Conservation (phyloP, 306 rosid species). For the Mucuna pruriens region DNA sequence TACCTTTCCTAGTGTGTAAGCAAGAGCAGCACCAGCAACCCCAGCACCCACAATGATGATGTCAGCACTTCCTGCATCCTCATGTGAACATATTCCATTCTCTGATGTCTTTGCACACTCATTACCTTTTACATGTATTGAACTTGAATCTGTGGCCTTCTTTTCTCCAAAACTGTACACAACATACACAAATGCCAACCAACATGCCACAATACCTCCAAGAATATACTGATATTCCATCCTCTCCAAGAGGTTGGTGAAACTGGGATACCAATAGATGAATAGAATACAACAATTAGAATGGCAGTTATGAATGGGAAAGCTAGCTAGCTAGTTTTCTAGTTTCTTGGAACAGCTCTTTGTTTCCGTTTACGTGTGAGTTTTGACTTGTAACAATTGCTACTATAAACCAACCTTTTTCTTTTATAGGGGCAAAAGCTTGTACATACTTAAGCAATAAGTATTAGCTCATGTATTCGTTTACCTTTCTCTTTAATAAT, state of each 20-base stretch:
- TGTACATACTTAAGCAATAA: slow-evolving; percentile 33
- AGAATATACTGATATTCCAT: slow-evolving; percentile 58
- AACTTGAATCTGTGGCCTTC: slow-evolving; percentile 45
- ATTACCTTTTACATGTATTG: slow-evolving; percentile 30
- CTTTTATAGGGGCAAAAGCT: slow-evolving; percentile 30
- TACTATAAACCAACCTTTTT: not conserved
- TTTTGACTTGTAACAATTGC: slow-evolving; percentile 2
- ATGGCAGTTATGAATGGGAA: not conserved
- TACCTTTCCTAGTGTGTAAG: slow-evolving; percentile 73
- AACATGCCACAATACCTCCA: slow-evolving; percentile 52
- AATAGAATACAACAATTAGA: not conserved
- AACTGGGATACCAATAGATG: not conserved
- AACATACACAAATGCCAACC: slow-evolving; percentile 48
- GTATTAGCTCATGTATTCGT: not conserved
- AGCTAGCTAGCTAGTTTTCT: too few species aligned
- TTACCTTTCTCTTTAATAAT: not conserved
- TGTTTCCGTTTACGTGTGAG: not conserved
- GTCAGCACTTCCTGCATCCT: slow-evolving; percentile 30
- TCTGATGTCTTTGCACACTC: slow-evolving; percentile 35
- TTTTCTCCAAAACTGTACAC: slow-evolving; percentile 42
- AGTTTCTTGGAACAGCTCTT: slow-evolving; percentile 15
- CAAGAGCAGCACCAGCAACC: slow-evolving; percentile 61
- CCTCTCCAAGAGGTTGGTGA: slow-evolving; percentile 39
- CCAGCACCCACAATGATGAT: slow-evolving; percentile 60
- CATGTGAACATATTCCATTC: slow-evolving; percentile 37